phyloP scores from a whole-genome alignment of 2,329 filamentous ascomycete species.

The Fusarium fujikuroi region DNA sequence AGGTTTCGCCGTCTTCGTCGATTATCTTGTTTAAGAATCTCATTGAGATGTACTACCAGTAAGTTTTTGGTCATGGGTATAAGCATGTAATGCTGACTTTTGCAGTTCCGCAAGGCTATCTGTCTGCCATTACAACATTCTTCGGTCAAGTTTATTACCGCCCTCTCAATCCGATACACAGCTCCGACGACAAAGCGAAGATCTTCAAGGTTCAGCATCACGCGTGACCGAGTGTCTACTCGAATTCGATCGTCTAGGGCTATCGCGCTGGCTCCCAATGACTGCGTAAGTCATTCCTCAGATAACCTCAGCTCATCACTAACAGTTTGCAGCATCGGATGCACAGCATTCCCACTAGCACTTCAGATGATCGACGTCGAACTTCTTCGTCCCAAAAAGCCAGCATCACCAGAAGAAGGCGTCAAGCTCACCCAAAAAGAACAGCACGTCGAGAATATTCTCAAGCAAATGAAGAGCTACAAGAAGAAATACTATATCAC shows the following conservation, averaged over 20 bases:
- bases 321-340: slow-evolving; percentile 25
- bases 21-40: slow-evolving; percentile 39
- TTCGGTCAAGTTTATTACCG: slow-evolving; percentile 28
- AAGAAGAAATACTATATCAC: slow-evolving; percentile 38
- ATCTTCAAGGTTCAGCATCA: slow-evolving; percentile 38
- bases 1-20: slow-evolving; percentile 13
- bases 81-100: not conserved
- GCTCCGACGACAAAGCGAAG: slow-evolving; percentile 33
- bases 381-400: slow-evolving; percentile 23
- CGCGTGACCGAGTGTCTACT: slow-evolving; percentile 37
- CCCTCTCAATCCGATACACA: slow-evolving; percentile 6
- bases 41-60: slow-evolving; percentile 45
- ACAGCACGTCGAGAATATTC: slow-evolving; percentile 34
- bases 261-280: slow-evolving; percentile 41
- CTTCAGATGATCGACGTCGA: slow-evolving; percentile 42
- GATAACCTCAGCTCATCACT: not conserved
- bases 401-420: not conserved
- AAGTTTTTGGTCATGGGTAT: not conserved
- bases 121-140: slow-evolving; percentile 39
- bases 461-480: slow-evolving; percentile 40
- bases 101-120: slow-evolving; percentile 34
- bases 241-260: slow-evolving; percentile 28
- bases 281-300: slow-evolving; percentile 30
- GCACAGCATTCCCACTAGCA: slow-evolving; percentile 35
- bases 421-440: slow-evolving; percentile 19